phyloP scores from a whole-genome alignment of 2,329 filamentous ascomycete species.

The Colletotrichum sp. region DNA sequence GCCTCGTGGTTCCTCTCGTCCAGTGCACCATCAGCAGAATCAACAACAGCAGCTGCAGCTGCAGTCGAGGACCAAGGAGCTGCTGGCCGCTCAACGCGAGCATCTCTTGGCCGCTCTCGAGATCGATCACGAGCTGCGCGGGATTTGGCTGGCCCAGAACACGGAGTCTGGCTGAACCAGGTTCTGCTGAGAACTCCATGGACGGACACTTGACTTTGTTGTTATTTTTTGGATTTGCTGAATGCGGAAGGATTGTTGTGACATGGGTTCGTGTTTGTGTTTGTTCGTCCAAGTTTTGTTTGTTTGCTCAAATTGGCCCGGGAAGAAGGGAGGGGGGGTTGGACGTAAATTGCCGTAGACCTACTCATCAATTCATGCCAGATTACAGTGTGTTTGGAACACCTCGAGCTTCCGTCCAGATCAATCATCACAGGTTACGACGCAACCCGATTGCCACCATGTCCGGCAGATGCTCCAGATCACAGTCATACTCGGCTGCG shows the following conservation, averaged over 20 bases:
- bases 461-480: neutral
- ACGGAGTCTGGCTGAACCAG: neutral
- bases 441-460: neutral
- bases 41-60: neutral
- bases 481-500: neutral
- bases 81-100: neutral
- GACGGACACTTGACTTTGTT: neutral
- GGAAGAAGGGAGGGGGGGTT: neutral
- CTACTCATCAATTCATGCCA: neutral
- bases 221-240: neutral
- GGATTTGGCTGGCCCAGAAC: neutral
- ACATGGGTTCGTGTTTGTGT: neutral
- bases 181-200: neutral
- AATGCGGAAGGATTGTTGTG: neutral
- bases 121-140: neutral
- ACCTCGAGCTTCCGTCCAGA: neutral
- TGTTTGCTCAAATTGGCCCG: neutral
- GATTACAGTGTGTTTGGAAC: neutral
- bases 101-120: neutral
- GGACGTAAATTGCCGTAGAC: neutral
- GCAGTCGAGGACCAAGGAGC: neutral
- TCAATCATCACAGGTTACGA: neutral
- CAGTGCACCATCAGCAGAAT: neutral
- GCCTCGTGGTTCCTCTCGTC: neutral
- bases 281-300: neutral